Percentiles rank a stretch among this genome's conserved stretches.
These are phyloP conservation scores for Polyporus tsugae DNA, from an alignment of 1,284 basidiomycete species.

Conservation along the genomic window DNA sequence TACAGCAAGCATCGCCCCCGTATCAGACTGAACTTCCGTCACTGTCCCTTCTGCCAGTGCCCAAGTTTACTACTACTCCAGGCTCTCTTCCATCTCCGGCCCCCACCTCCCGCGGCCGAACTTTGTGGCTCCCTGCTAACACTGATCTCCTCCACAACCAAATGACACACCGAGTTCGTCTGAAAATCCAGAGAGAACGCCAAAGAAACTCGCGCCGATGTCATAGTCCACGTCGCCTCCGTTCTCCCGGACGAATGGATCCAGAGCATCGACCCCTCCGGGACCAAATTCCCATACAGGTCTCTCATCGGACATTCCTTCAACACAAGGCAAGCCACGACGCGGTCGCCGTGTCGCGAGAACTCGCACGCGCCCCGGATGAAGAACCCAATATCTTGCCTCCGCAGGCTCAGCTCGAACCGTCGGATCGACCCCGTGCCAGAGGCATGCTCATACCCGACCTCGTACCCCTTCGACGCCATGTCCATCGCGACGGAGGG, in stretches of 20 bases:
- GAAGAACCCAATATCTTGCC: neutral
- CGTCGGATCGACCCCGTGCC: neutral
- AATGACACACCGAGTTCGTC: neutral
- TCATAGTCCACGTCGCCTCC: slow-evolving; percentile 1
- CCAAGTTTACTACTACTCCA: neutral
- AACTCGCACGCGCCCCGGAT: neutral
- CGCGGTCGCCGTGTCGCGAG: neutral
- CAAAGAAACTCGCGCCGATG: neutral
- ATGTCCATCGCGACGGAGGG: neutral
- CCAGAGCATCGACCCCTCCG: neutral
- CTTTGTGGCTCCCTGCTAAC: neutral
- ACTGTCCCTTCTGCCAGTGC: too few species aligned
- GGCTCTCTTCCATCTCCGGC: neutral
- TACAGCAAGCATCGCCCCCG: too few species aligned
- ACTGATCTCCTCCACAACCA: slow-evolving; percentile 2
- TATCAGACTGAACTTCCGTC: too few species aligned
- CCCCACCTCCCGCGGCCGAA: neutral
- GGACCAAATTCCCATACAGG: neutral
- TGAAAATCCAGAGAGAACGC: neutral
- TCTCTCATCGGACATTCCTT: neutral
- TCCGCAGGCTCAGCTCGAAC: neutral
- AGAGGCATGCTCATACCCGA: neutral
- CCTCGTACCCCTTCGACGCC: neutral
- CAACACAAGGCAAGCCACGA: neutral
- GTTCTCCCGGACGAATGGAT: neutral